A percentile compares a stretch with the other conserved stretches of the same genome.
Conservation (phyloP, 768 basidiomycete genomes). For the Holtermannia corniformis region DNA sequence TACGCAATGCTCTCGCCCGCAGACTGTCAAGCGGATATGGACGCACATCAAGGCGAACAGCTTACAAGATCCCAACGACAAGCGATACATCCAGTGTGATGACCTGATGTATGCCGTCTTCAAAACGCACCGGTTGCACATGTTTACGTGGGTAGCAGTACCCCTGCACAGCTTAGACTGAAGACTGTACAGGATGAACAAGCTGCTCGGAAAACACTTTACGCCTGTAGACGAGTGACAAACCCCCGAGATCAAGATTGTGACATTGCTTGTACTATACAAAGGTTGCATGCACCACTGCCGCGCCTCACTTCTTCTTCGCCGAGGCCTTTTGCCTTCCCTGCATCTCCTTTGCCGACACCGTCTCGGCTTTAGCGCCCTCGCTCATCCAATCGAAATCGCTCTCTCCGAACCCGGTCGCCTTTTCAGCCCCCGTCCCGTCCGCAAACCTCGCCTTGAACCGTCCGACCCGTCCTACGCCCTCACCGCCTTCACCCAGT, state of each 20-base stretch:
- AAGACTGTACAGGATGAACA: conserved; percentile 62
- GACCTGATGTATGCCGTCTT: conserved; percentile 62
- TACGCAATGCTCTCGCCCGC: conserved; percentile 68
- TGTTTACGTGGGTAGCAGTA: conserved; percentile 50
- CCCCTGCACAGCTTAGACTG: not conserved
- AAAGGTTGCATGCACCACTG: conserved; percentile 1
- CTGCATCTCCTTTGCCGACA: conserved; percentile 22
- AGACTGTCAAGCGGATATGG: conserved; percentile 86
- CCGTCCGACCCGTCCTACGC: conserved; percentile 67
- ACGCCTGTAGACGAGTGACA: conserved; percentile 22
- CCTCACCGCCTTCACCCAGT: conserved; percentile 59
- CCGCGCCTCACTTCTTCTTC: conserved; percentile 29
- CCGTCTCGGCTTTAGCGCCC: conserved; percentile 36
- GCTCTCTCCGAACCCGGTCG: conserved; percentile 11
- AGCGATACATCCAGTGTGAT: conserved; percentile 78
- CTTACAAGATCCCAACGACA: conserved; percentile 76
- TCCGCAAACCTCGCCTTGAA: conserved; percentile 67
- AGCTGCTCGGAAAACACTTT: conserved; percentile 59
- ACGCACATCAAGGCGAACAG: conserved; percentile 70
- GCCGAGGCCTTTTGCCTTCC: conserved; percentile 19
- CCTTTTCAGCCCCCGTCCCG: conserved; percentile 26
- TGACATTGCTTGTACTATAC: not conserved
- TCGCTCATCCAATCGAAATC: conserved; percentile 41
- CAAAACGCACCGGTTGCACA: conserved; percentile 63
- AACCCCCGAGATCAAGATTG: not conserved